Evolutionary conservation across 257 asterid genomes (phyloP).

Genomic region (Perilla frutescens): DNA sequence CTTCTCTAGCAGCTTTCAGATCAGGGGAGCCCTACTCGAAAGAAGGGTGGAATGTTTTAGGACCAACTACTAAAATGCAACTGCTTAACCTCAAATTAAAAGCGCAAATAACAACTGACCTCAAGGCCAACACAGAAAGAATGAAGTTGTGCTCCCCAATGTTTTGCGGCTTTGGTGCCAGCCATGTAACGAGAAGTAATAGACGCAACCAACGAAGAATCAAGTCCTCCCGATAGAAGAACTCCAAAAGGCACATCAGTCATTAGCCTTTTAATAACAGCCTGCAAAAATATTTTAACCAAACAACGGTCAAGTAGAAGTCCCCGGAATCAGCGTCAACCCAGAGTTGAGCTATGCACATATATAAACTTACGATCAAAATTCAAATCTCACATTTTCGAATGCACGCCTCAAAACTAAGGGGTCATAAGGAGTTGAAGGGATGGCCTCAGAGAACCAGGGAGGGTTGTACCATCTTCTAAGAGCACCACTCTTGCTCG

Average conservation of each 20-base stretch:
- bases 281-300: slow-evolving; percentile 52
- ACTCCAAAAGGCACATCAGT: slow-evolving; percentile 98
- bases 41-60: slow-evolving; percentile 17
- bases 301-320: not conserved
- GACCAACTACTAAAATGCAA: not conserved
- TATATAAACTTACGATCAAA: not conserved
- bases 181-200: slow-evolving; percentile 90
- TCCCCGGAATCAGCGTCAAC: not conserved
- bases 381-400: slow-evolving; percentile 63
- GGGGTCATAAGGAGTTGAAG: slow-evolving; percentile 89
- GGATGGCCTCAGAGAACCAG: slow-evolving; percentile 86
- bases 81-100: not conserved
- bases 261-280: slow-evolving; percentile 94
- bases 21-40: slow-evolving; percentile 88
- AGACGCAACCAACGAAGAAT: slow-evolving; percentile 92
- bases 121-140: slow-evolving; percentile 98
- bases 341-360: not conserved
- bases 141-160: slow-evolving; percentile 96
- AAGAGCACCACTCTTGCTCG: slow-evolving; percentile 78
- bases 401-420: slow-evolving; percentile 78
- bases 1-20: slow-evolving; percentile 94
- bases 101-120: slow-evolving; percentile 43
- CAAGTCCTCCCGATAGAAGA: slow-evolving; percentile 95
- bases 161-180: slow-evolving; percentile 82
- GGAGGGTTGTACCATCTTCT: slow-evolving; percentile 92